Conservation (phyloP, 1,284 basidiomycete species). For the Ustilago loliicola region DNA sequence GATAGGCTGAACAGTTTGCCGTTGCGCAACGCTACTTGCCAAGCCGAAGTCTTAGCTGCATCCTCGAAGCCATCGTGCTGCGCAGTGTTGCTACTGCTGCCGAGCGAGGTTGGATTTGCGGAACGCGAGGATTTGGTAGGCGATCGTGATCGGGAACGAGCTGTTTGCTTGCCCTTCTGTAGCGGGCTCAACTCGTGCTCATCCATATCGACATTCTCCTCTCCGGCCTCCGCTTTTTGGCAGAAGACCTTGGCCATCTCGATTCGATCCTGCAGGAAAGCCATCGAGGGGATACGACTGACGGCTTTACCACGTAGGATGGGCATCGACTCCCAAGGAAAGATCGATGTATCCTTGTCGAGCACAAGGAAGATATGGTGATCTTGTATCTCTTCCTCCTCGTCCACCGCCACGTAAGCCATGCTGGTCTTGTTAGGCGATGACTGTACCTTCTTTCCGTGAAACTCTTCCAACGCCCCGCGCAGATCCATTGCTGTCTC, state of each 20-base stretch:
- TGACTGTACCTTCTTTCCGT: constrained; percentile 38
- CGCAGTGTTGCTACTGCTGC: constrained; percentile 8
- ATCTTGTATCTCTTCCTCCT: constrained; percentile 74
- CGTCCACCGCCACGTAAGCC: constrained; percentile 34
- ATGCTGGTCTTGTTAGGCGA: constrained; percentile 44
- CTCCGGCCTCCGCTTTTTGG: constrained; percentile 1
- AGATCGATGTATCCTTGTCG: constrained; percentile 87
- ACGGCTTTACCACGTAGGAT: constrained; percentile 85
- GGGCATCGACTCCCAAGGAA: constrained; percentile 97
- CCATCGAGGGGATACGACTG: constrained; percentile 88
- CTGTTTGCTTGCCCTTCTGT: constrained; percentile 41
- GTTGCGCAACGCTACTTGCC: constrained; percentile 44
- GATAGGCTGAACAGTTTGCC: constrained; percentile 54
- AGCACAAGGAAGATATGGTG: constrained; percentile 90
- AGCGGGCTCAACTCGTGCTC: constrained; percentile 39
- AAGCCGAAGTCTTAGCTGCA: constrained; percentile 22
- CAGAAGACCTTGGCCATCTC: constrained; percentile 47
- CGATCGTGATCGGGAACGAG: constrained; percentile 28
- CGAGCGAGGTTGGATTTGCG: constrained; percentile 12
- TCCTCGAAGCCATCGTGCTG: neutral
- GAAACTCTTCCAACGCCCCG: constrained; percentile 58
- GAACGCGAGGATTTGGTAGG: constrained; percentile 21
- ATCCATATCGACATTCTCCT: constrained; percentile 22
- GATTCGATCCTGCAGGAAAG: constrained; percentile 85
- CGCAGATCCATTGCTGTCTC: constrained; percentile 75